Conservation (phyloP, 75 land plant species). For the Selaginella moellendorffii region DNA sequence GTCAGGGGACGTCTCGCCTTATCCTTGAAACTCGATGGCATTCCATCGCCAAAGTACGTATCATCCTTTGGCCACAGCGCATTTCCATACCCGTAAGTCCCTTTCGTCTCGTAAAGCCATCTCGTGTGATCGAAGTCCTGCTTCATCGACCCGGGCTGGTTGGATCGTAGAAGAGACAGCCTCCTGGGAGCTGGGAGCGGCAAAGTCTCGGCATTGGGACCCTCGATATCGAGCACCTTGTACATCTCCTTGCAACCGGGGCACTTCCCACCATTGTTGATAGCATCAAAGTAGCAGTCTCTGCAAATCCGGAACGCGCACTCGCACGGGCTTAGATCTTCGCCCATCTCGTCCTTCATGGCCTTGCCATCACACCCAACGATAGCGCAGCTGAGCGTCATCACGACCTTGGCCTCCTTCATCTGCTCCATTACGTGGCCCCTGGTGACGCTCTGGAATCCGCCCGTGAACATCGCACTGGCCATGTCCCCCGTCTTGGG, state of each 20-base stretch:
- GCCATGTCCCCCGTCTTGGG: conserved; percentile 61
- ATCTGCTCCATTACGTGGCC: conserved; percentile 84
- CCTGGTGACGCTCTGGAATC: conserved; percentile 66
- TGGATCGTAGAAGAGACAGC: conserved; percentile 44
- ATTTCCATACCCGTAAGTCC: conserved; percentile 76
- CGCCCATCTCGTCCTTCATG: conserved; percentile 61
- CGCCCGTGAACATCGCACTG: conserved; percentile 78
- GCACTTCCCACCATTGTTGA: conserved; percentile 41
- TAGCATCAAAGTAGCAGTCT: conserved; percentile 64
- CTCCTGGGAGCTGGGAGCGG: conserved; percentile 25
- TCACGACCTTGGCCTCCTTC: conserved; percentile 21
- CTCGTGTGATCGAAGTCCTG: conserved; percentile 56
- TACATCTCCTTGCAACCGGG: conserved; percentile 38
- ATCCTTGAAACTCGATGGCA: conserved; percentile 30
- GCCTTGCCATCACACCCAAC: conserved; percentile 65
- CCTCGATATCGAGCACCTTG: conserved; percentile 32
- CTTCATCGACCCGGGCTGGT: conserved; percentile 31
- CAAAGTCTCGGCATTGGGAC: conserved; percentile 2
- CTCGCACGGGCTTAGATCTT: conserved; percentile 27
- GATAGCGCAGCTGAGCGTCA: conserved; percentile 14
- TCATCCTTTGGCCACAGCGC: conserved; percentile 49
- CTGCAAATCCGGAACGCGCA: conserved; percentile 11
- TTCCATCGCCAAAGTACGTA: conserved; percentile 12
- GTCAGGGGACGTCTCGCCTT: conserved; percentile 65
- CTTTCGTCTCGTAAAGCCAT: conserved; percentile 70